Evolutionary conservation across 1,284 basidiomycete genomes (phyloP).

Genomic region (Irpex lacteus): DNA sequence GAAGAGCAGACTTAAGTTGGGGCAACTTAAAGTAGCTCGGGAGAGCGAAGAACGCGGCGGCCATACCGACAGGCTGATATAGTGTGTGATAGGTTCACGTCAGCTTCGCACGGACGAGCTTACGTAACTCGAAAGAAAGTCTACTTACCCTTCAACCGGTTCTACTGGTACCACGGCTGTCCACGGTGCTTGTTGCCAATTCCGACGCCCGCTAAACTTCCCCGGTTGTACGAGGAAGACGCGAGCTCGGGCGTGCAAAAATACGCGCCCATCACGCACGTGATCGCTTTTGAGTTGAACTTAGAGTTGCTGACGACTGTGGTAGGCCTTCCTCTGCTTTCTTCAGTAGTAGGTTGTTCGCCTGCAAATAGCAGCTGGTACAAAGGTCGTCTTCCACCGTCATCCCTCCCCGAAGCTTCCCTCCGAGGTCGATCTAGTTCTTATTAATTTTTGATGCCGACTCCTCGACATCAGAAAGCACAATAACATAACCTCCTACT

Average conservation of each 20-base stretch:
- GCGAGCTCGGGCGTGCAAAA: not conserved
- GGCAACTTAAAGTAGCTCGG: not conserved
- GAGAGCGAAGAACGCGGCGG: not conserved
- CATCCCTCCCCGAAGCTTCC: not conserved
- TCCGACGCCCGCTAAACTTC: not conserved
- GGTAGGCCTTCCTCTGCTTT: too few species aligned
- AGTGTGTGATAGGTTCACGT: not conserved
- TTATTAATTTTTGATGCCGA: not conserved
- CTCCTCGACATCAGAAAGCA: not conserved
- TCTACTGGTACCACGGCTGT: not conserved
- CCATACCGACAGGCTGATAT: not conserved
- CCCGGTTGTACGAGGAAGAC: not conserved
- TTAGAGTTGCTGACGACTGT: not conserved
- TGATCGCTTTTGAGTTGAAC: not conserved
- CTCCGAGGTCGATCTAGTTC: not conserved
- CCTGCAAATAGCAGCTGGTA: too few species aligned
- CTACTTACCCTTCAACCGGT: not conserved
- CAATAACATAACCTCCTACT: not conserved
- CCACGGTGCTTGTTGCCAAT: not conserved
- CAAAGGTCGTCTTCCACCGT: too few species aligned
- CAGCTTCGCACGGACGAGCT: not conserved
- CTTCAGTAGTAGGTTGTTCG: too few species aligned
- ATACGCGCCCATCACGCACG: not conserved
- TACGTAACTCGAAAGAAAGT: not conserved
- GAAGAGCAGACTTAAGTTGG: too few species aligned